Percentiles rank a stretch among this genome's conserved stretches.
phyloP scores from a whole-genome alignment of 2,329 filamentous ascomycete species.

The Pseudogymnoascus sp. region DNA sequence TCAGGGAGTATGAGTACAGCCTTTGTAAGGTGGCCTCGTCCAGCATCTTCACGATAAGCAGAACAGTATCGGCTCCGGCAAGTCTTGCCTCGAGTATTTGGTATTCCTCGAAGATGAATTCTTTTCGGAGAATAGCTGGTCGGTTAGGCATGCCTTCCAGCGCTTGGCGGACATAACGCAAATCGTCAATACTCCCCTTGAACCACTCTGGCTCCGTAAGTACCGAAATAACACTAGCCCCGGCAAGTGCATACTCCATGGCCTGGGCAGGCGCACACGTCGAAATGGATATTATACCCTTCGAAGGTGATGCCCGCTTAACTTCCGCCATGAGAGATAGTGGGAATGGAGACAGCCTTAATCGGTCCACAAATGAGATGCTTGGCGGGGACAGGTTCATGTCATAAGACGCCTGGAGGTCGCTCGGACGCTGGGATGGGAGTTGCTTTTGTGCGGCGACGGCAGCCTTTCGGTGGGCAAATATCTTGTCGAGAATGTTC shows the following conservation, averaged over 20 bases:
- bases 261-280: constrained; percentile 87
- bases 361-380: constrained; percentile 67
- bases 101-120: constrained; percentile 97
- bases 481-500: constrained; percentile 88
- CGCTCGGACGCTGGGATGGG: constrained; percentile 72
- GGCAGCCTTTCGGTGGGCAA: constrained; percentile 65
- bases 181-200: constrained; percentile 92
- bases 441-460: constrained; percentile 76
- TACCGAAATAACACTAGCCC: constrained; percentile 96
- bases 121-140: constrained; percentile 86
- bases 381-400: constrained; percentile 77
- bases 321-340: constrained; percentile 96
- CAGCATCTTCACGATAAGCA: constrained; percentile 98
- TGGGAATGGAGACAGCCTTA: constrained; percentile 76
- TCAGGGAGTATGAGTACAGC: constrained; percentile 81
- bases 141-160: constrained; percentile 87
- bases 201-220: constrained; percentile 98
- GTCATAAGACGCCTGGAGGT: constrained; percentile 80
- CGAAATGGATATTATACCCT: constrained; percentile 83
- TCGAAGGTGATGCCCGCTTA: constrained; percentile 92
- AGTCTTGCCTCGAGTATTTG: constrained; percentile 92
- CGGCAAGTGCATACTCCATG: constrained; percentile 82
- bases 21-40: constrained; percentile 62
- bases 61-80: constrained; percentile 86
- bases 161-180: constrained; percentile 77